Percentiles rank a stretch among this genome's conserved stretches.
Conservation (phyloP, 495 filamentous ascomycete genomes). For the Xylaria palmicola region DNA sequence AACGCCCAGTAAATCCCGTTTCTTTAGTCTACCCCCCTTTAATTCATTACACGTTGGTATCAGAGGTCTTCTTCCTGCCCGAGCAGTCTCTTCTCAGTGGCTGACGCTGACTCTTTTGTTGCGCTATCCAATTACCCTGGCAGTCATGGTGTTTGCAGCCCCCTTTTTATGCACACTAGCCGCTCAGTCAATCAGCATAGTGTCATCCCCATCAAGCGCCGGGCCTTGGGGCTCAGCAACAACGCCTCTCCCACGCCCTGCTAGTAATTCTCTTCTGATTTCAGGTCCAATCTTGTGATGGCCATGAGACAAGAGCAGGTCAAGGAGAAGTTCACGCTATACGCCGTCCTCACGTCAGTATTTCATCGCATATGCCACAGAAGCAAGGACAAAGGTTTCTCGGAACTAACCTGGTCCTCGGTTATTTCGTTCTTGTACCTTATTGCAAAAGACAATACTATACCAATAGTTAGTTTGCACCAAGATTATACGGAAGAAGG, state of each 20-base stretch:
- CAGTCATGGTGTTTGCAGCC: background rate
- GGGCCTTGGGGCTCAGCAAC: constrained; percentile 53
- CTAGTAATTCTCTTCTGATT: constrained; percentile 84
- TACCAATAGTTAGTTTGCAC: constrained; percentile 18
- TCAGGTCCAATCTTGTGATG: constrained; percentile 90
- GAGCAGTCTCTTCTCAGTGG: background rate
- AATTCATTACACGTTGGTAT: constrained; percentile 14
- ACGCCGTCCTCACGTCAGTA: background rate
- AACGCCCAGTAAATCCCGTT: constrained; percentile 11
- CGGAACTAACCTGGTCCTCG: constrained; percentile 46
- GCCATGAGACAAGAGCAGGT: constrained; percentile 81
- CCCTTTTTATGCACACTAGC: background rate
- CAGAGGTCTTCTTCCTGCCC: background rate
- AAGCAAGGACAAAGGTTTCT: background rate
- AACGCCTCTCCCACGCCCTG: constrained; percentile 83
- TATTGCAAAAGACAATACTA: constrained; percentile 90
- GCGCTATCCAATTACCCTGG: background rate
- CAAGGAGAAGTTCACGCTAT: constrained; percentile 77
- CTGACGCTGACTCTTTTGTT: no score
- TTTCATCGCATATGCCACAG: background rate
- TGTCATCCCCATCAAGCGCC: constrained; percentile 77
- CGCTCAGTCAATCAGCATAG: constrained; percentile 64
- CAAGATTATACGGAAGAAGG: background rate
- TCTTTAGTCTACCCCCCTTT: background rate
- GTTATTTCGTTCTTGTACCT: constrained; percentile 81